These are phyloP conservation scores for Sporothrix sp. DNA, from an alignment of 2,329 filamentous ascomycete species.

Conservation along the genomic window DNA sequence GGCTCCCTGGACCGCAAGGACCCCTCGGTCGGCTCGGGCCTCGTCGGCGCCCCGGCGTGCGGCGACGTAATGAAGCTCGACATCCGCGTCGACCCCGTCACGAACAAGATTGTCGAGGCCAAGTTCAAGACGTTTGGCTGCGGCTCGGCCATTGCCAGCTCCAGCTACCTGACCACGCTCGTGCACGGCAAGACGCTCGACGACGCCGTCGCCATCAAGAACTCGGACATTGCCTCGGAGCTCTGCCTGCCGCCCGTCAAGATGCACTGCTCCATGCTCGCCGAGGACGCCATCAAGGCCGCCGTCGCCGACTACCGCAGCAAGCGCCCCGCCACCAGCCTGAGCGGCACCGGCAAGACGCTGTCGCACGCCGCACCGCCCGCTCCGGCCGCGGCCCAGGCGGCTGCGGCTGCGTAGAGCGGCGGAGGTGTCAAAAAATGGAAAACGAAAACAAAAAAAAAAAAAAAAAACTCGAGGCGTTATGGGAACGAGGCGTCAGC, in stretches of 20 bases:
- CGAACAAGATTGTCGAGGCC: conserved; percentile 83
- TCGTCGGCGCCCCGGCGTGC: conserved; percentile 83
- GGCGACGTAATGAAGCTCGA: conserved; percentile 93
- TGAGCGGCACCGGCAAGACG: conserved; percentile 54
- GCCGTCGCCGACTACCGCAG: conserved; percentile 86
- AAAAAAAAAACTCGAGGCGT: neutral
- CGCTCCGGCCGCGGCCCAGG: conserved; percentile 12
- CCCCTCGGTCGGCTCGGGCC: conserved; percentile 75
- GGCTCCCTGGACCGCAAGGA: conserved; percentile 62
- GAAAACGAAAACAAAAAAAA: neutral
- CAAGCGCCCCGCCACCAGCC: conserved; percentile 78
- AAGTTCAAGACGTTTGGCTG: conserved; percentile 99
- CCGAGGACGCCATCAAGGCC: conserved; percentile 86
- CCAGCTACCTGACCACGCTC: conserved; percentile 77
- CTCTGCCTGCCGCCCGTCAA: conserved; percentile 82
- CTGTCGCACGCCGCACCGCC: conserved; percentile 9
- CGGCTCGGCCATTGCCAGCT: conserved; percentile 87
- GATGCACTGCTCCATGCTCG: conserved; percentile 85
- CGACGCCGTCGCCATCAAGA: conserved; percentile 84
- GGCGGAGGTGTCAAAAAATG: neutral
- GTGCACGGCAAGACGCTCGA: conserved; percentile 94
- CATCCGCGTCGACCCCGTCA: conserved; percentile 81
- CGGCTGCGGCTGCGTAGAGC: neutral
- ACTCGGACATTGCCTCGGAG: conserved; percentile 97
- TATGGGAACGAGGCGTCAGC: neutral